Evolutionary conservation across 2,329 filamentous ascomycete genomes (phyloP).

Genomic region (Colletotrichum musicola): DNA sequence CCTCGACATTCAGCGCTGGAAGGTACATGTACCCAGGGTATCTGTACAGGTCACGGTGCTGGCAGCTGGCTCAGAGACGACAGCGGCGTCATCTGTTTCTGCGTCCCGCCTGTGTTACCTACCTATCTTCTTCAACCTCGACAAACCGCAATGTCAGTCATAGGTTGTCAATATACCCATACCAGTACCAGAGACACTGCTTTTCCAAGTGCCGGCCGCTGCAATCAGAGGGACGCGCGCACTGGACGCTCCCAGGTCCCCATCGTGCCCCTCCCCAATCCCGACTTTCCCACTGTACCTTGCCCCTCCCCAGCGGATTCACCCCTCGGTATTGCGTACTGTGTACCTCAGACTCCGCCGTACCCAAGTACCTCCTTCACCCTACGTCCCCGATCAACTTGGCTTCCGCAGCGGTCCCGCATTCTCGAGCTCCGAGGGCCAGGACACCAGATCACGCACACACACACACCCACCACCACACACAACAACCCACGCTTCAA

Average conservation of each 20-base stretch:
- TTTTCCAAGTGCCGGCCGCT: no score
- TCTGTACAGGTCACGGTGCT: not conserved
- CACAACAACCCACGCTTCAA: not conserved
- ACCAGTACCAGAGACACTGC: no score
- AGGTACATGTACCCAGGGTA: not conserved
- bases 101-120: no score
- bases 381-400: no score
- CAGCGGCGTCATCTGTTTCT: no score
- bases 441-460: not conserved
- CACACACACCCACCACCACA: not conserved
- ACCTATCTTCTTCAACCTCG: no score
- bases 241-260: slow-evolving; percentile 18
- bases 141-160: no score
- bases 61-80: no score
- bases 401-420: not conserved
- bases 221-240: not conserved
- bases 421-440: slow-evolving; percentile 2
- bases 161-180: no score
- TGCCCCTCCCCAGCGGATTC: not conserved
- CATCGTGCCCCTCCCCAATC: not conserved
- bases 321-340: not conserved
- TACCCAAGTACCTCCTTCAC: no score
- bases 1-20: not conserved
- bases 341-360: not conserved
- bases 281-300: not conserved